These are phyloP conservation scores for Citrullus colocynthis DNA, from an alignment of 306 rosid genomes.

Conservation along the genomic window DNA sequence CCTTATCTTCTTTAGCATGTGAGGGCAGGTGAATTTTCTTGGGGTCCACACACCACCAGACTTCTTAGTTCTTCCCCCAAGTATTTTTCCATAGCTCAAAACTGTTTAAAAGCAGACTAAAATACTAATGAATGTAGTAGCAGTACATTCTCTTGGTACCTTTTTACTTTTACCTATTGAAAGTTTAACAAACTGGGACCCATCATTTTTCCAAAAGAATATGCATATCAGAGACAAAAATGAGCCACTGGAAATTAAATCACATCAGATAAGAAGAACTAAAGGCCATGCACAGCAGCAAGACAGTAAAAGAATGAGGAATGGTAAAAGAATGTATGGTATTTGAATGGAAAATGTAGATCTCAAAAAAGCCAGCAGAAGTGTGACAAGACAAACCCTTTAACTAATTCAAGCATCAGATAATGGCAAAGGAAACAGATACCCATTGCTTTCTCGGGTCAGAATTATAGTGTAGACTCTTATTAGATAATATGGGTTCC, in stretches of 20 bases:
- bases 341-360: not conserved
- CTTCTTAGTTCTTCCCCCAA: not conserved
- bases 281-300: not conserved
- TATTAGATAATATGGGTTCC: too few relatives aligned
- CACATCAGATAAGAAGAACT: not conserved
- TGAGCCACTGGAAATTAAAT: not conserved
- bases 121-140: not conserved
- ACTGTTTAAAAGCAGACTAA: not conserved
- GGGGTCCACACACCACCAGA: constrained; percentile 3
- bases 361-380: not conserved
- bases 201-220: not conserved
- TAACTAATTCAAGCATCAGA: not conserved
- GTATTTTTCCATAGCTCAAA: not conserved
- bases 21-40: constrained; percentile 5
- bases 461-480: too few relatives aligned
- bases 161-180: not conserved
- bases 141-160: not conserved
- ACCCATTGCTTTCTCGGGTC: not conserved
- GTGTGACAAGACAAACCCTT: not conserved
- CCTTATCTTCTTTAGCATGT: constrained; percentile 4
- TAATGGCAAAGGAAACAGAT: not conserved
- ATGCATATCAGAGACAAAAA: not conserved
- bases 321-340: not conserved
- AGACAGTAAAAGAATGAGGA: not conserved
- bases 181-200: not conserved